Base-by-base conservation (phyloP, 2,329 filamentous ascomycete genomes). In the Microdochium bolleyi region DNA sequence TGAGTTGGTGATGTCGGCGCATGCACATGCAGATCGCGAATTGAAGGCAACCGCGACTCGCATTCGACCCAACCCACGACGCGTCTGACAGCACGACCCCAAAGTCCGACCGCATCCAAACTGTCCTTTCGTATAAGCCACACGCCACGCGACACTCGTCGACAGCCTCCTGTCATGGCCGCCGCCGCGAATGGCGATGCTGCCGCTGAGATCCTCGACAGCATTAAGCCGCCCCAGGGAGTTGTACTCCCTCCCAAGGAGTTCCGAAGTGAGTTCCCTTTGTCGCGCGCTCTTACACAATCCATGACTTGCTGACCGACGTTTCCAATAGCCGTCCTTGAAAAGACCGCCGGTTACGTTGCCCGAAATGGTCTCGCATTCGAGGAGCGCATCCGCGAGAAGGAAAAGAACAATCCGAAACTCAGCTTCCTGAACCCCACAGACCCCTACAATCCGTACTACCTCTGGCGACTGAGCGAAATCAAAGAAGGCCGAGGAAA, bases 321-420 rank as follows among this genome's bases (percentile, higher is more conserved):
- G 50, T 24, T 14, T 51, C 48, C 7, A 49, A 11, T 46, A 66
- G 64, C 61, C 25, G 66, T 92, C 60, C 84, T 99, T 64, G 92
- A 96, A 70, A 97, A 95, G 74, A 96, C 92, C 13, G 92, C 94
- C 51, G 91, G 91, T 49, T 97, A 95, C 67, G 89, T 96, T 54
- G 85, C 85, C 58, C 74, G 83, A 57, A 84, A 84, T 61, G 83
- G 83, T 22, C 66, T 77, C 44, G 75, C 83, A 8, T 91, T 95
- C 64, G 88, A 95, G 72, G 87, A 92, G 62, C 84, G 87, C 60
- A 87, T 99, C 60, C 85, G 89, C 63, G 84, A 92, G 59, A 95
- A 94, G 71, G 87, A 95, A 67, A 81, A 82, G 61, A 79, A 78
- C 59, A 94, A 95, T 64, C 82, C 89, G n/a, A 95, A 95, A 66